A percentile compares a stretch with the other conserved stretches of the same genome.
Evolutionary conservation across 192 early-diverging fungal species (phyloP).

Genomic region (Fimicolochytrium jonesii): DNA sequence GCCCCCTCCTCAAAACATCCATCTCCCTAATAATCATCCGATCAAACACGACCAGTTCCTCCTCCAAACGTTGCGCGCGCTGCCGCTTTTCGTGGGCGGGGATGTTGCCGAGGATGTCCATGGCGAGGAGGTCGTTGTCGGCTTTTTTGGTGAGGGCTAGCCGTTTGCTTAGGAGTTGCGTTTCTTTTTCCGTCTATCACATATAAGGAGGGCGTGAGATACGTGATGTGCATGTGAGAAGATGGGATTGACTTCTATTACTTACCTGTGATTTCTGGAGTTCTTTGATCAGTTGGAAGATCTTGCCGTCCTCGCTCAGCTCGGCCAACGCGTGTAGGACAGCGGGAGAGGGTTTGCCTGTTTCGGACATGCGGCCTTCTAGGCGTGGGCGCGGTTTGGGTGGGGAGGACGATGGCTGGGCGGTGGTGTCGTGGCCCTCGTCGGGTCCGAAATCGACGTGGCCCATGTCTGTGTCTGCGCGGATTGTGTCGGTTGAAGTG

Average conservation of each 20-base stretch:
- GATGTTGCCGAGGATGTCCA: background rate
- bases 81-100: background rate
- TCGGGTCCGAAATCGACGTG: no score
- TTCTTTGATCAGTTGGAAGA: background rate
- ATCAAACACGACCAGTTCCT: background rate
- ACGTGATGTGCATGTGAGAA: background rate
- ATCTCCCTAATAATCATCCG: conserved; percentile 1
- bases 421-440: no score
- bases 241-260: background rate
- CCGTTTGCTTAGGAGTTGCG: background rate
- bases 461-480: no score
- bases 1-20: background rate
- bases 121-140: background rate
- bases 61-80: background rate
- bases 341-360: background rate
- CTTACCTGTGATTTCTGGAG: background rate
- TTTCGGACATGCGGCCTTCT: no score
- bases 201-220: background rate
- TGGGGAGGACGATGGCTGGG: no score
- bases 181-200: background rate
- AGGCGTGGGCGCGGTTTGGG: no score
- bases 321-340: background rate
- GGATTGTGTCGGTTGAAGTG: no score
- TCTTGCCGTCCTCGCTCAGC: background rate
- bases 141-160: background rate